These are phyloP conservation scores for Stereocaulon alpinum DNA, from an alignment of 495 filamentous ascomycete species.

Conservation along the genomic window DNA sequence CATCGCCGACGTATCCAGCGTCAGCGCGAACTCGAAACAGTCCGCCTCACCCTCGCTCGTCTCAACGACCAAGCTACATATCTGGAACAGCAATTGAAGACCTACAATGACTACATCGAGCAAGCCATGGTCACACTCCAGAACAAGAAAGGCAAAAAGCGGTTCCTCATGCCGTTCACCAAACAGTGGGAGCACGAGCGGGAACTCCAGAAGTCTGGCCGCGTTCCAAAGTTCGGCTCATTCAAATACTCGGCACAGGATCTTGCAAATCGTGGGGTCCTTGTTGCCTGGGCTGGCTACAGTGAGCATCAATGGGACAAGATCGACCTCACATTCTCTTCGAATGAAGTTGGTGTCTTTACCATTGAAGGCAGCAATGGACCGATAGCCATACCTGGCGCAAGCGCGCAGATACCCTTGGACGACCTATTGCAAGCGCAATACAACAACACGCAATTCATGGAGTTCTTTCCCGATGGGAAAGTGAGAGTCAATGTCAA, in stretches of 20 bases:
- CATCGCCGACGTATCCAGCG: constrained; percentile 84
- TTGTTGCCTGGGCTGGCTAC: constrained; percentile 80
- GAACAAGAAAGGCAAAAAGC: constrained; percentile 91
- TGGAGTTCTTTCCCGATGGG: constrained; percentile 87
- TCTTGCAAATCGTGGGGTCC: constrained; percentile 83
- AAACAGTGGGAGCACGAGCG: constrained; percentile 98
- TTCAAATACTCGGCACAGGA: constrained; percentile 92
- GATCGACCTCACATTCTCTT: constrained; percentile 85
- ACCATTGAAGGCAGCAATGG: constrained; percentile 83
- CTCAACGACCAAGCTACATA: constrained; percentile 86
- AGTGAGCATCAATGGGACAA: constrained; percentile 79
- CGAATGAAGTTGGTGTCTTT: constrained; percentile 92
- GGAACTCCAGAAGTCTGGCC: constrained; percentile 81
- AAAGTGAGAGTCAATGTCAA: constrained; percentile 87
- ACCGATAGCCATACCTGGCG: constrained; percentile 92
- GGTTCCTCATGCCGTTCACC: constrained; percentile 92
- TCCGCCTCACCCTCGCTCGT: constrained; percentile 70
- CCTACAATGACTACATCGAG: constrained; percentile 98
- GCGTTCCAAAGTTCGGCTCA: constrained; percentile 90
- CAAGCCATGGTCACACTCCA: constrained; percentile 98
- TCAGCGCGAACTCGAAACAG: constrained; percentile 80
- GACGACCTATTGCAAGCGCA: constrained; percentile 94
- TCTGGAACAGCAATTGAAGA: constrained; percentile 89
- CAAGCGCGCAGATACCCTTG: constrained; percentile 77
- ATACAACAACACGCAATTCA: constrained; percentile 90